Percentiles rank a stretch among this genome's conserved stretches.
These are phyloP conservation scores for Phytophthora parvispora DNA, from an alignment of 352 stramenopile genomes.

Conservation along the genomic window DNA sequence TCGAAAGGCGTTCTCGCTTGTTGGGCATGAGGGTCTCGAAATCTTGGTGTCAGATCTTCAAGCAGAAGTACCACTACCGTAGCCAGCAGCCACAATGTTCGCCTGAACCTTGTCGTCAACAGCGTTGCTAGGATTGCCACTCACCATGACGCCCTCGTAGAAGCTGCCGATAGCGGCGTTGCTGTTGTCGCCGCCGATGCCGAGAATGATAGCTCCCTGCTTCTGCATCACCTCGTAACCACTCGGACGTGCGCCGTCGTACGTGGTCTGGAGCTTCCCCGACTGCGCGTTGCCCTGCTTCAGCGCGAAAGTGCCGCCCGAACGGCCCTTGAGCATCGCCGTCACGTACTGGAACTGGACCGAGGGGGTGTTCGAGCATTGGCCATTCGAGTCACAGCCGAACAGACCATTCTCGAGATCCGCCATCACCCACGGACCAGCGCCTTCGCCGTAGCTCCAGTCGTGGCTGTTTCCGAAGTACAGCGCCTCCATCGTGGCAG, in stretches of 20 bases:
- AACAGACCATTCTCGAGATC: slow-evolving; percentile 33
- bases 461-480: slow-evolving; percentile 25
- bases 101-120: slow-evolving; percentile 26
- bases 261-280: slow-evolving; percentile 16
- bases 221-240: slow-evolving; percentile 32
- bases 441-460: slow-evolving; percentile 23
- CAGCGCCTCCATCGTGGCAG: slow-evolving; percentile 27
- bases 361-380: slow-evolving; percentile 15
- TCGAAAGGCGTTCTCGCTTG: too few species aligned
- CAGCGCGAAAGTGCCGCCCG: slow-evolving; percentile 21
- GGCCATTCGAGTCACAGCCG: slow-evolving; percentile 16
- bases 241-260: slow-evolving; percentile 25
- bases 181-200: slow-evolving; percentile 31
- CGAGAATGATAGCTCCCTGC: slow-evolving; percentile 29
- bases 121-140: slow-evolving; percentile 13
- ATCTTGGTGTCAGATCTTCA: too few species aligned
- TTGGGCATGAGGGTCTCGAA: too few species aligned
- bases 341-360: slow-evolving; percentile 18
- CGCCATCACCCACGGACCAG: slow-evolving; percentile 27
- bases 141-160: slow-evolving; percentile 30
- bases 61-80: slow-evolving; percentile 1
- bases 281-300: slow-evolving; percentile 29
- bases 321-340: slow-evolving; percentile 31
- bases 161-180: slow-evolving; percentile 23
- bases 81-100: slow-evolving; percentile 23